phyloP scores from a whole-genome alignment of 2,329 filamentous ascomycete genomes.

The Talaromyces marneffei region DNA sequence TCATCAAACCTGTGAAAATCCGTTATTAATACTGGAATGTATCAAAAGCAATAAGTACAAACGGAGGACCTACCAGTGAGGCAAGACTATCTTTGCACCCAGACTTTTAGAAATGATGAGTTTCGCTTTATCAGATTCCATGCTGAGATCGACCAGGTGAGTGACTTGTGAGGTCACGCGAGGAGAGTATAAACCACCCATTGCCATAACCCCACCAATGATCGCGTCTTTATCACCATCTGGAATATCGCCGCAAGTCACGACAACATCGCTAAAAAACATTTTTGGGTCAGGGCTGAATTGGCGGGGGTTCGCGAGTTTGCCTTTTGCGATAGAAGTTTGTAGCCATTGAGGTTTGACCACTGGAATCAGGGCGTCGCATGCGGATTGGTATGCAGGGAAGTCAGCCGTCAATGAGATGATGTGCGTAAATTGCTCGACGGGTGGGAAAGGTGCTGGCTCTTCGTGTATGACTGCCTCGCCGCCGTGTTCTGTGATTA shows the following conservation, averaged over 20 bases:
- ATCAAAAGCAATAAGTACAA: background rate
- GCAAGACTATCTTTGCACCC: slow-evolving; percentile 76
- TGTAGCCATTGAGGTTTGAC: slow-evolving; percentile 77
- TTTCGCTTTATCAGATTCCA: slow-evolving; percentile 61
- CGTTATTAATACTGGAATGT: background rate
- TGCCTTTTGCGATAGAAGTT: slow-evolving; percentile 61
- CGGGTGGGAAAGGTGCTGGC: slow-evolving; percentile 30
- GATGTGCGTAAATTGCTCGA: slow-evolving; percentile 56
- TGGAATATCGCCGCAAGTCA: slow-evolving; percentile 80
- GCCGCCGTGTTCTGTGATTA: slow-evolving; percentile 46
- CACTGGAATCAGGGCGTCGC: slow-evolving; percentile 74
- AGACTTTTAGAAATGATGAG: slow-evolving; percentile 59
- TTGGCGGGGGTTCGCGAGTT: slow-evolving; percentile 70
- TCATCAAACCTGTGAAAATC: slow-evolving; percentile 74
- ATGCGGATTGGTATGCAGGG: slow-evolving; percentile 70
- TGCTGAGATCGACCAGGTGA: slow-evolving; percentile 76
- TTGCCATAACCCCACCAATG: slow-evolving; percentile 77
- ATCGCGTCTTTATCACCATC: slow-evolving; percentile 86
- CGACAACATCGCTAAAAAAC: slow-evolving; percentile 78
- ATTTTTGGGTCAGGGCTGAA: slow-evolving; percentile 87
- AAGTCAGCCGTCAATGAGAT: slow-evolving; percentile 82
- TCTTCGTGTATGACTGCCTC: slow-evolving; percentile 40
- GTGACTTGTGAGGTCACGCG: slow-evolving; percentile 70
- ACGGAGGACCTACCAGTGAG: slow-evolving; percentile 64
- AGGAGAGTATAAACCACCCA: slow-evolving; percentile 76